Evolutionary conservation across 2,329 filamentous ascomycete species (phyloP).

Genomic region (Arthroderma sp.): DNA sequence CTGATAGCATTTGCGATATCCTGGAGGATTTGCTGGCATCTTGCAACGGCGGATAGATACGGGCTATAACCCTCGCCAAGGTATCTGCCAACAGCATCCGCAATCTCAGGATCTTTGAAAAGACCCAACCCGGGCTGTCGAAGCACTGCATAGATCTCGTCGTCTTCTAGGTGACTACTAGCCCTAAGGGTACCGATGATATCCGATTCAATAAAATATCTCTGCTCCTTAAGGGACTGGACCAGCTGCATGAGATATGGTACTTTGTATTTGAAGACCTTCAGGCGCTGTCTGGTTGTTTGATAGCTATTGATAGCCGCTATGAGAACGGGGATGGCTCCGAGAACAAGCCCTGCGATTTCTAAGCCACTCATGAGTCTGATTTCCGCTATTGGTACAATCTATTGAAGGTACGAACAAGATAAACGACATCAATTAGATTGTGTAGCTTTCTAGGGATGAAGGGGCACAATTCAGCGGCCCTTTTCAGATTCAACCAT

Average conservation of each 20-base stretch:
- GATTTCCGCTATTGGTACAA: no score
- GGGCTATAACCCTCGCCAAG: neutral
- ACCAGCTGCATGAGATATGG: slow-evolving; percentile 2
- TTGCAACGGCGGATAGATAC: neutral
- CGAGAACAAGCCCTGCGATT: slow-evolving; percentile 9
- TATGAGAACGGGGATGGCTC: slow-evolving; percentile 8
- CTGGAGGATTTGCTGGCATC: neutral
- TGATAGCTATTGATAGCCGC: slow-evolving; percentile 5
- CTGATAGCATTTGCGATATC: neutral
- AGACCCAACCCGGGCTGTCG: neutral
- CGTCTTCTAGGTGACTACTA: neutral
- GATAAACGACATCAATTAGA: no score
- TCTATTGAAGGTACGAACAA: no score
- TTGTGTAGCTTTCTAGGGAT: no score
- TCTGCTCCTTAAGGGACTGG: neutral
- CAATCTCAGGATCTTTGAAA: neutral
- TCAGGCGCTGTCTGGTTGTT: neutral
- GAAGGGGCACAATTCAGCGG: no score
- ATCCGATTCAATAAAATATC: neutral
- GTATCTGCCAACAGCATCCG: neutral
- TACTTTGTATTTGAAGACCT: slow-evolving; percentile 1
- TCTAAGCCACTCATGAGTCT: no score
- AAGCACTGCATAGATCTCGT: neutral
- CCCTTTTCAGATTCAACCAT: no score
- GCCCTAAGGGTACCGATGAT: neutral